phyloP scores from a whole-genome alignment of 371 early-diverging fungal genomes.

The Rhizopus arrhizus region DNA sequence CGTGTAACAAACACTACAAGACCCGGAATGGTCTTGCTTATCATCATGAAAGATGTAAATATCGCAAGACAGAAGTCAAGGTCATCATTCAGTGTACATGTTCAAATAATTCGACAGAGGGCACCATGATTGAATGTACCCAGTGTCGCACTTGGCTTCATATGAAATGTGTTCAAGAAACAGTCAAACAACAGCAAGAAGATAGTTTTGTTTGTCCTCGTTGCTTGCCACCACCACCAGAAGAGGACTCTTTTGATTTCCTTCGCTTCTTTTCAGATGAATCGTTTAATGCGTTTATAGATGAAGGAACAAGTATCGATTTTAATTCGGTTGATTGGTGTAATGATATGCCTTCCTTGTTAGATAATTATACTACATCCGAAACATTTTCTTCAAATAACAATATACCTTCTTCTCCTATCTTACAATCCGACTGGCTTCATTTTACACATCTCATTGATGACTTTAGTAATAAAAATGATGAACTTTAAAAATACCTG shows the following conservation, averaged over 20 bases:
- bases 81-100: constrained; percentile 46
- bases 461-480: constrained; percentile 5
- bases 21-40: constrained; percentile 45
- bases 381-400: background rate
- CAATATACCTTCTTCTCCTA: constrained; percentile 6
- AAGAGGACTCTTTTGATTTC: background rate
- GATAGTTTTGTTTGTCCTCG: constrained; percentile 52
- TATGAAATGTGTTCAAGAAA: constrained; percentile 46
- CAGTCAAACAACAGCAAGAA: constrained; percentile 8
- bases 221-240: constrained; percentile 25
- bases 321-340: background rate
- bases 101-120: constrained; percentile 30
- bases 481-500: too few species aligned
- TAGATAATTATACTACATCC: background rate
- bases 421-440: constrained; percentile 16
- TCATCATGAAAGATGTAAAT: constrained; percentile 51
- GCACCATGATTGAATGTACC: constrained; percentile 55
- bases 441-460: constrained; percentile 30
- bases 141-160: constrained; percentile 59
- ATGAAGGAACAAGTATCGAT: background rate
- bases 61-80: constrained; percentile 14
- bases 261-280: background rate
- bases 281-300: background rate
- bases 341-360: background rate
- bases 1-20: constrained; percentile 56